Base-by-base conservation (phyloP, 352 stramenopile species). In the Phytophthora pisi region DNA sequence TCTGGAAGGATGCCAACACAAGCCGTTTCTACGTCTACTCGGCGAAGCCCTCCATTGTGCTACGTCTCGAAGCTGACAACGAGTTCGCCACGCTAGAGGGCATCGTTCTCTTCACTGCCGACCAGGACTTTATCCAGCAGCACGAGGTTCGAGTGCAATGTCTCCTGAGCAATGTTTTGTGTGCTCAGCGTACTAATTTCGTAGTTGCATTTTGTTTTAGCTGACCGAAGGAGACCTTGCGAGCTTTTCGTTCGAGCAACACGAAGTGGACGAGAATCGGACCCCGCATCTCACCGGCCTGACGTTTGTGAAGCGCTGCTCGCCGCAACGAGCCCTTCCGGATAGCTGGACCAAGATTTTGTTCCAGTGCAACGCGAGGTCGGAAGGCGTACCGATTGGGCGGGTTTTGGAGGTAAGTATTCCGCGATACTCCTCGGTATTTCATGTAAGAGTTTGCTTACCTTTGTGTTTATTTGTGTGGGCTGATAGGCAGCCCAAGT, bases 301-400 rank as follows among this genome's bases (percentile, higher is more conserved):
- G 28, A 51, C 53, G 13, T 93, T 94, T 58, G 61, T 88, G 24
- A 90, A 86, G 46, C 80, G 88, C 13, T 96, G 88, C 50, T 96
- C 89, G 13, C 81, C 88, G 13, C 88, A 96, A 54, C 82, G 89
- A 24, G 89, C 87, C 3, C 77, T 96, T 23, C 80, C 89, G 1
- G 89, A 96, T 55, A 96, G 89, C 66, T 96, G 89, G 89, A 96
- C 89, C 23, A 96, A 96, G 61, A 91, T 95, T 66, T 61, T 92
- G 45, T 95, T 95, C 61, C 87, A 95, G 64, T 88, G 81, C 57
- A 85, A 89, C 23, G 84, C 84, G n/a, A 77, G 80, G 9, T 82
- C 71, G 5, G 79, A 80, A 26, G 84, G 85, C 5, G 49, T 93
- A n/a, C 75, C 74, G 15, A 86, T 95, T 36, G 72, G 88, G 13